phyloP scores from a whole-genome alignment of 345 rosid species.

The Populus euphratica region DNA sequence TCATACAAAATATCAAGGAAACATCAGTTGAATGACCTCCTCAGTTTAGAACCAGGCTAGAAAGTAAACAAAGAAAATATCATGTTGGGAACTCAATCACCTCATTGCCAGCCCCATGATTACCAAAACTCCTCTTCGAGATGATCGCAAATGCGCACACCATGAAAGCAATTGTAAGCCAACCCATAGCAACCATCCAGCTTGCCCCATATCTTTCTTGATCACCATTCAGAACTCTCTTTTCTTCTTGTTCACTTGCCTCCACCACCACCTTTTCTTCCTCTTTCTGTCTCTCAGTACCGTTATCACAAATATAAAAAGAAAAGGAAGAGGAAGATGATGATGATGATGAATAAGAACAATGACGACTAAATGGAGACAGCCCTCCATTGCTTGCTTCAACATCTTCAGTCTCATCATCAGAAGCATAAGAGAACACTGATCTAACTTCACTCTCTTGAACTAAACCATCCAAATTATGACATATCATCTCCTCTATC shows the following conservation, averaged over 20 bases:
- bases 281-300: conserved; percentile 12
- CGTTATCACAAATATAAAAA: conserved; percentile 8
- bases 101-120: conserved; percentile 12
- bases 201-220: background rate
- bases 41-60: background rate
- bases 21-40: background rate
- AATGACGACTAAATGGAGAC: background rate
- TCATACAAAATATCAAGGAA: background rate
- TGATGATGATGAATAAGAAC: background rate
- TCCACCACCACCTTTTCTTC: background rate
- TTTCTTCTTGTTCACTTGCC: background rate
- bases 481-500: conserved; percentile 12
- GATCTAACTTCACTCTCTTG: conserved; percentile 13
- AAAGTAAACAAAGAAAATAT: background rate
- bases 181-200: conserved; percentile 5
- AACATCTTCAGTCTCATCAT: conserved; percentile 6
- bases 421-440: conserved; percentile 12
- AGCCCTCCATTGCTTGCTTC: background rate
- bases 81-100: conserved; percentile 40
- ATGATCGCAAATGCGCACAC: conserved; percentile 14
- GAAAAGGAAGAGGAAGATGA: background rate
- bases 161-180: conserved; percentile 12
- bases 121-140: conserved; percentile 4
- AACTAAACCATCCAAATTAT: background rate
- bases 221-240: background rate